These are phyloP conservation scores for Prinsepia uniflora DNA, from an alignment of 306 rosid species.

Conservation along the genomic window DNA sequence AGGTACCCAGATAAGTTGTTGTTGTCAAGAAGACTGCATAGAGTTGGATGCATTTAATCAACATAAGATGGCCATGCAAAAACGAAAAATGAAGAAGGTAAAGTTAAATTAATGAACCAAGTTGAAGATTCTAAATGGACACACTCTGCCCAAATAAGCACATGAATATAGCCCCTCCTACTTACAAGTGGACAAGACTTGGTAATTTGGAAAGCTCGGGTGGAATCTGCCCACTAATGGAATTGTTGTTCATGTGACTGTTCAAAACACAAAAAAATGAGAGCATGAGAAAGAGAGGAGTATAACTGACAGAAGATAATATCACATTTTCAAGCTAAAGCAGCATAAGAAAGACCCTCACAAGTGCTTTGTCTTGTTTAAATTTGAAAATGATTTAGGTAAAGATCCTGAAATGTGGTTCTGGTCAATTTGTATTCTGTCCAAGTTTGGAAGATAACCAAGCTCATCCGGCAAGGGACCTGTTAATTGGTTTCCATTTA, in stretches of 20 bases:
- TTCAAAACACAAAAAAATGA: constrained; percentile 26
- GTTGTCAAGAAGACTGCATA: constrained; percentile 89
- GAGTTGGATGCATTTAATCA: constrained; percentile 6
- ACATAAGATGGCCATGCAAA: background rate
- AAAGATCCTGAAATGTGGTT: constrained; percentile 68
- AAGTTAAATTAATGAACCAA: background rate
- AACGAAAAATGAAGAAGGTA: constrained; percentile 5
- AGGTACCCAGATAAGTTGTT: constrained; percentile 85
- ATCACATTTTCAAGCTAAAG: background rate
- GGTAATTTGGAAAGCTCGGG: constrained; percentile 58
- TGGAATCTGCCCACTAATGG: constrained; percentile 82
- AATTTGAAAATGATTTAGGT: constrained; percentile 68
- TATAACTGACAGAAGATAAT: background rate
- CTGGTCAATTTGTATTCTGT: constrained; percentile 69
- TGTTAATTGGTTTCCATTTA: constrained; percentile 71
- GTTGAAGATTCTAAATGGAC: background rate
- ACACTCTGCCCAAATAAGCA: background rate
- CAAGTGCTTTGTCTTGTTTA: constrained; percentile 64
- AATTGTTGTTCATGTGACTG: constrained; percentile 99
- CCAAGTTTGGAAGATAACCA: constrained; percentile 63
- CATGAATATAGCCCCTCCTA: constrained; percentile 9
- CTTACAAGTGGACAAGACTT: constrained; percentile 75
- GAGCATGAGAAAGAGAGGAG: constrained; percentile 3
- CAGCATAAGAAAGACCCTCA: constrained; percentile 44
- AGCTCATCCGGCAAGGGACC: constrained; percentile 82